phyloP scores from a whole-genome alignment of 164 flowering plant species.

The Santalum album region DNA sequence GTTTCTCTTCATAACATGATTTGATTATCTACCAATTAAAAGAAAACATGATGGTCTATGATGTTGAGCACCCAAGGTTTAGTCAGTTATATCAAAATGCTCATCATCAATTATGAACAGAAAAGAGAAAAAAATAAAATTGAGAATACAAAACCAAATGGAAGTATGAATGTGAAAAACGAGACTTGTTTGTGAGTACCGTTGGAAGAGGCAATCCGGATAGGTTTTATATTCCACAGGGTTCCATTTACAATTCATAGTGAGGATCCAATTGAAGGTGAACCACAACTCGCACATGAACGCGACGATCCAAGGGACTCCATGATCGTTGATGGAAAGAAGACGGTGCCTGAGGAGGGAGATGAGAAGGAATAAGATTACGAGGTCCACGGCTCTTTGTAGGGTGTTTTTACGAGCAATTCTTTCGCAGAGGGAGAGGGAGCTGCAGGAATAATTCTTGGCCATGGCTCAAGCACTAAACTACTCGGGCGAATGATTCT shows the following conservation, averaged over 20 bases:
- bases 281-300: neutral
- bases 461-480: neutral
- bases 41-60: too few species aligned
- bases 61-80: too few species aligned
- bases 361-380: neutral
- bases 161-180: too few species aligned
- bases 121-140: too few species aligned
- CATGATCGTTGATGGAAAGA: neutral
- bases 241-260: neutral
- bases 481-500: too few species aligned
- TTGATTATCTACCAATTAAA: too few species aligned
- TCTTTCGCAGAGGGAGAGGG: constrained; percentile 1
- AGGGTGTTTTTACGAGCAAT: neutral
- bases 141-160: too few species aligned
- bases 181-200: too few species aligned
- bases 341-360: neutral
- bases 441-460: neutral
- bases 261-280: neutral
- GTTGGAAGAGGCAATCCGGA: neutral
- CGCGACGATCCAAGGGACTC: neutral
- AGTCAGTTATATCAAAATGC: too few species aligned
- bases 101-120: too few species aligned
- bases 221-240: neutral
- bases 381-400: neutral
- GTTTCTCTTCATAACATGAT: too few species aligned